Percentiles rank a stretch among this genome's conserved stretches.
These are phyloP conservation scores for Coemansia sp. DNA, from an alignment of 192 early-diverging fungal genomes.

Conservation along the genomic window DNA sequence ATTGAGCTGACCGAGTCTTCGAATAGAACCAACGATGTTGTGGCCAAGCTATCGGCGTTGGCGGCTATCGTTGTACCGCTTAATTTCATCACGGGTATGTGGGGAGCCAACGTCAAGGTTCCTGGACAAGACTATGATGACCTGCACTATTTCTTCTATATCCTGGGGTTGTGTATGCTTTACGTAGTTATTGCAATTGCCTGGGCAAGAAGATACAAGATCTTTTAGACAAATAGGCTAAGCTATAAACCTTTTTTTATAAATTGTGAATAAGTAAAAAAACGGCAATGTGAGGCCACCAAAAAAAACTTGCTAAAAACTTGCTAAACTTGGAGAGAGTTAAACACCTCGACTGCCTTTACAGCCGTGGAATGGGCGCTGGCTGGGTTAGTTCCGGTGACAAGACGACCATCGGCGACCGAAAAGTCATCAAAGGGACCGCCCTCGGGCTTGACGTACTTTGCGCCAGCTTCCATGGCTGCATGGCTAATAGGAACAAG, in stretches of 20 bases:
- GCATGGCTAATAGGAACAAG: constrained; percentile 45
- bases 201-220: constrained; percentile 33
- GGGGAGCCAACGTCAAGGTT: constrained; percentile 57
- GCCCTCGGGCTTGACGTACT: constrained; percentile 54
- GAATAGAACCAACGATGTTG: constrained; percentile 82
- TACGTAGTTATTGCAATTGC: constrained; percentile 33
- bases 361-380: constrained; percentile 53
- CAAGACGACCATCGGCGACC: constrained; percentile 59
- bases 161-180: constrained; percentile 36
- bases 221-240: constrained; percentile 25
- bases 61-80: constrained; percentile 88
- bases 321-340: constrained; percentile 9
- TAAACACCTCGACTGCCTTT: constrained; percentile 39
- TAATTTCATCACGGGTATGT: constrained; percentile 81
- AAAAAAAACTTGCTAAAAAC: background rate
- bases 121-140: constrained; percentile 45
- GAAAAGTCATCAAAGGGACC: constrained; percentile 49
- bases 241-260: background rate
- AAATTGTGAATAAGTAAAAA: no score
- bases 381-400: constrained; percentile 70
- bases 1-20: constrained; percentile 70
- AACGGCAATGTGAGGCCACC: background rate
- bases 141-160: constrained; percentile 42
- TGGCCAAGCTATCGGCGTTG: constrained; percentile 83
- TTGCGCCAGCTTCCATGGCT: constrained; percentile 52